These are phyloP conservation scores for Marchantia paleacea DNA, from an alignment of 225 moss, liverwort and hornwort species.

Conservation along the genomic window DNA sequence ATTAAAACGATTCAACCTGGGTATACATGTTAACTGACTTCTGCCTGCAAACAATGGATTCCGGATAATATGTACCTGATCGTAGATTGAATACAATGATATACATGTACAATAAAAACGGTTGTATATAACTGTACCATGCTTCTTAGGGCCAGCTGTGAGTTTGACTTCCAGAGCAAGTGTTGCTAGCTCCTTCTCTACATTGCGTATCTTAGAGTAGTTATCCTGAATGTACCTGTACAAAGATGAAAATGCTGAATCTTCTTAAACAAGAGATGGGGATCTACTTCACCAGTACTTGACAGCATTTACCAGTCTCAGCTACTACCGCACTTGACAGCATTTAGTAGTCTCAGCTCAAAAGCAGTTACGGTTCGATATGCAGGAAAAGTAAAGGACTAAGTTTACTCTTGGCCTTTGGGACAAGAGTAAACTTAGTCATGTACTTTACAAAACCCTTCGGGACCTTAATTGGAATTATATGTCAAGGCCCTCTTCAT, in stretches of 20 bases:
- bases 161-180: conserved; percentile 97
- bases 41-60: not conserved
- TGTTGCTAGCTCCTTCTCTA: conserved; percentile 78
- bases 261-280: not conserved
- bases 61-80: not conserved
- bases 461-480: too few relatives aligned
- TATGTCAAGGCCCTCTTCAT: too few relatives aligned
- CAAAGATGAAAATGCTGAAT: not conserved
- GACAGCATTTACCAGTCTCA: not conserved
- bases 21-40: not conserved
- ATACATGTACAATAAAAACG: not conserved
- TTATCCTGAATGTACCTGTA: conserved; percentile 95
- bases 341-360: not conserved
- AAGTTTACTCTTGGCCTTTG: not conserved
- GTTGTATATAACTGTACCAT: conserved; percentile 41
- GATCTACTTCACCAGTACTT: not conserved
- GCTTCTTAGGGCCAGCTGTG: conserved; percentile 99
- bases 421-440: too few relatives aligned
- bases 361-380: not conserved
- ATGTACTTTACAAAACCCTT: too few relatives aligned
- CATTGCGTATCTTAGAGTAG: conserved; percentile 94
- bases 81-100: not conserved
- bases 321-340: not conserved
- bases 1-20: not conserved
- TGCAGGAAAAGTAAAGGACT: not conserved